phyloP scores from a whole-genome alignment of 2,329 filamentous ascomycete genomes.

The Claviceps quebecensis region DNA sequence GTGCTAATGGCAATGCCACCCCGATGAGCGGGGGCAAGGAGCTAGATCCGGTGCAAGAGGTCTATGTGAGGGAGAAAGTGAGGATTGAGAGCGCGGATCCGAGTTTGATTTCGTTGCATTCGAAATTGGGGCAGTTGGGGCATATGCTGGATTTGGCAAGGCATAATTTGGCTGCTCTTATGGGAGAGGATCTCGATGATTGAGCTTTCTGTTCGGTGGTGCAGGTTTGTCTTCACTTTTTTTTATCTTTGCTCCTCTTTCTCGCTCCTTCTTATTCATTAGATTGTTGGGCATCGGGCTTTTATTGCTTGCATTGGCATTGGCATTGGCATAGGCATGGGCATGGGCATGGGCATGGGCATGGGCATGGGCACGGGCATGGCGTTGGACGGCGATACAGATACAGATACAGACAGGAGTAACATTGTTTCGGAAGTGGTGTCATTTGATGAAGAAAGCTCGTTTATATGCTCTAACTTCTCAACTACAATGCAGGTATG shows the following conservation, averaged over 20 bases:
- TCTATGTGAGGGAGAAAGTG: constrained; percentile 80
- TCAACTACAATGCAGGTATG: no score
- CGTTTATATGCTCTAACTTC: no score
- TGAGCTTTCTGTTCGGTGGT: no score
- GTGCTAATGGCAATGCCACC: constrained; percentile 9
- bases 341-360: no score
- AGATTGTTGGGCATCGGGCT: background rate
- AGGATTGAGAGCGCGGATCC: constrained; percentile 82
- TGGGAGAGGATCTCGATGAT: constrained; percentile 40
- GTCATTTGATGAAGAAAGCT: no score
- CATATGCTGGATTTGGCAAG: constrained; percentile 57
- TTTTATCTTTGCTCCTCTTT: no score
- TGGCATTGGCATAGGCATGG: no score
- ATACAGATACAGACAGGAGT: background rate
- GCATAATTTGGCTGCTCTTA: constrained; percentile 61
- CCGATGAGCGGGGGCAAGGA: constrained; percentile 10
- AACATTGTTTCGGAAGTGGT: no score
- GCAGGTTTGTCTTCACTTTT: background rate
- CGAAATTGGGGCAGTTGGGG: constrained; percentile 68
- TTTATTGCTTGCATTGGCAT: background rate
- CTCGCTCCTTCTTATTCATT: background rate
- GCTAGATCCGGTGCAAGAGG: constrained; percentile 33
- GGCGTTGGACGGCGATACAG: background rate
- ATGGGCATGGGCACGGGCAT: background rate
- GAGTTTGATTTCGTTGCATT: constrained; percentile 65